Percentiles rank a stretch among this genome's conserved stretches.
Evolutionary conservation across 2,329 filamentous ascomycete species (phyloP).

Genomic region (Gliomastix tumulicola): DNA sequence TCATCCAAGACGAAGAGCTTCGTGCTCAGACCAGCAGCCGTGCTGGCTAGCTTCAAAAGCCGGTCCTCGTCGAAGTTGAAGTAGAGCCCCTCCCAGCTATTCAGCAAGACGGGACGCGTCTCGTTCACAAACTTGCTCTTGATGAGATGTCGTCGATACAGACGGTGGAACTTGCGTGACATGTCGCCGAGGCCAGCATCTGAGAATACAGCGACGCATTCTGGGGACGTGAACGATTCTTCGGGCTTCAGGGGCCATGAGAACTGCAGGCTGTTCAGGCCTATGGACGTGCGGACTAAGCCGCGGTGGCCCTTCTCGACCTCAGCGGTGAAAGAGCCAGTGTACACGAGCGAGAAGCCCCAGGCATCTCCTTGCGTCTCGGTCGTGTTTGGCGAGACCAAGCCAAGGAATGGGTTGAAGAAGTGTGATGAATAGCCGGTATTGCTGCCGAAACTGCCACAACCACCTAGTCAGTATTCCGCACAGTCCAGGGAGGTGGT

Average conservation of each 20-base stretch:
- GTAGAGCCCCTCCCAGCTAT: slow-evolving; percentile 59
- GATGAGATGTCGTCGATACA: slow-evolving; percentile 56
- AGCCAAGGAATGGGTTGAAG: slow-evolving; percentile 57
- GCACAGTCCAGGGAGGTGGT: neutral
- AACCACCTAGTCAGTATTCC: neutral
- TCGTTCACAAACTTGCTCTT: slow-evolving; percentile 45
- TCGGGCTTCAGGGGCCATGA: slow-evolving; percentile 50
- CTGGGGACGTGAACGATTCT: slow-evolving; percentile 51
- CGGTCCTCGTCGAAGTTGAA: slow-evolving; percentile 51
- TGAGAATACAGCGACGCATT: slow-evolving; percentile 57
- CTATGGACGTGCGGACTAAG: slow-evolving; percentile 51
- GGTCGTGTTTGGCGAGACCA: slow-evolving; percentile 49
- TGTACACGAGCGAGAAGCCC: slow-evolving; percentile 60
- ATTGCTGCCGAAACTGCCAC: slow-evolving; percentile 33
- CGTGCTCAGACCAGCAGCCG: slow-evolving; percentile 52
- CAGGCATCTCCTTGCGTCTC: slow-evolving; percentile 55
- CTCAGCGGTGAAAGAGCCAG: slow-evolving; percentile 54
- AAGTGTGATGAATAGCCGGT: slow-evolving; percentile 57
- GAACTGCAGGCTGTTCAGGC: slow-evolving; percentile 53
- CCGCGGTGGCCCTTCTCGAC: slow-evolving; percentile 57
- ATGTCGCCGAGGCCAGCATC: slow-evolving; percentile 51
- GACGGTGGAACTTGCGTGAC: slow-evolving; percentile 53
- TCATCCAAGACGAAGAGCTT: slow-evolving; percentile 60
- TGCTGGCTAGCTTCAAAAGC: slow-evolving; percentile 46
- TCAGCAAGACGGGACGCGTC: slow-evolving; percentile 49